phyloP scores from a whole-genome alignment of 2,329 filamentous ascomycete species.

The Fusarium odoratissimum region DNA sequence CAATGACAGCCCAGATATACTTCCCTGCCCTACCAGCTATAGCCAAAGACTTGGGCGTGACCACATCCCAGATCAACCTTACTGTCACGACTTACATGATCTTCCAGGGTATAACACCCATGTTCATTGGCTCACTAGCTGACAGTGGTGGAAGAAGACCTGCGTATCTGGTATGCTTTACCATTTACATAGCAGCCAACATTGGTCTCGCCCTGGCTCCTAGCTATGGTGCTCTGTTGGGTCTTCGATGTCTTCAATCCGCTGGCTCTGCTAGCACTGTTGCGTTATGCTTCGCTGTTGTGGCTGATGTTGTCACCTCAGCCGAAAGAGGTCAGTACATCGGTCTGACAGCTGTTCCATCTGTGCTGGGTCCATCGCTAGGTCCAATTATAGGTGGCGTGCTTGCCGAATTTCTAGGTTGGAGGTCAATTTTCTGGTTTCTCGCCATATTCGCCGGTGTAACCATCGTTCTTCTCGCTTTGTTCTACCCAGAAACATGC shows the following conservation, averaged over 20 bases:
- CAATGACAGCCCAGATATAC: slow-evolving; percentile 63
- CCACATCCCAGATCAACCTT: slow-evolving; percentile 58
- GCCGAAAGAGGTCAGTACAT: slow-evolving; percentile 72
- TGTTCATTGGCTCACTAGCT: slow-evolving; percentile 66
- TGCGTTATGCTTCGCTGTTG: slow-evolving; percentile 66
- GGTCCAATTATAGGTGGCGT: slow-evolving; percentile 70
- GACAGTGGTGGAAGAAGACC: slow-evolving; percentile 66
- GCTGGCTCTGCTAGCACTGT: slow-evolving; percentile 70
- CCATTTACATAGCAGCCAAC: slow-evolving; percentile 65
- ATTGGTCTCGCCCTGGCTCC: slow-evolving; percentile 64
- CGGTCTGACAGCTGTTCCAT: slow-evolving; percentile 61
- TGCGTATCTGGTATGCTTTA: slow-evolving; percentile 64
- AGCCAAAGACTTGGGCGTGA: slow-evolving; percentile 59
- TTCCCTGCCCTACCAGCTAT: slow-evolving; percentile 64
- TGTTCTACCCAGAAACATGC: slow-evolving; percentile 67
- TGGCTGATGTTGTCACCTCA: slow-evolving; percentile 72
- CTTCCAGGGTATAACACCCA: slow-evolving; percentile 69
- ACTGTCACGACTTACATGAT: slow-evolving; percentile 69
- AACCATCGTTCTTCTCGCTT: slow-evolving; percentile 55
- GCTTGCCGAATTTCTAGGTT: slow-evolving; percentile 66
- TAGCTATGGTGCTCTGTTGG: slow-evolving; percentile 62
- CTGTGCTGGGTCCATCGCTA: slow-evolving; percentile 60
- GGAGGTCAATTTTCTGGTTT: slow-evolving; percentile 73
- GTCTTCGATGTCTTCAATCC: slow-evolving; percentile 67
- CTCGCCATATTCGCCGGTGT: slow-evolving; percentile 60